Conservation (phyloP, 139 green algal genomes). For the Helicosporidium sp. region DNA sequence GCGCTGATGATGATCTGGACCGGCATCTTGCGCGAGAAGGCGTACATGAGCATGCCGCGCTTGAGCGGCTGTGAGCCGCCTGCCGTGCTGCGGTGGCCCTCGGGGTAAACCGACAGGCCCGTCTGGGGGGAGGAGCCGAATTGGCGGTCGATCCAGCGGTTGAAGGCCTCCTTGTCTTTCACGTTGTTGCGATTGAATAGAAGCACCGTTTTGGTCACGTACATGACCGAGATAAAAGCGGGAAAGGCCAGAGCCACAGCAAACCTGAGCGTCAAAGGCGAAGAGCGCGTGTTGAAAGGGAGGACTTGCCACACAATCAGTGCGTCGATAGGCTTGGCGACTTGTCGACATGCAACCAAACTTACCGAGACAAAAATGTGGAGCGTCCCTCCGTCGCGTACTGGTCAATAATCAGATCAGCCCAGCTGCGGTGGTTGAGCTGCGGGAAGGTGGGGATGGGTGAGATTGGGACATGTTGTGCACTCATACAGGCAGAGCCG, state of each 20-base stretch:
- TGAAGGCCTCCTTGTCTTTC: conserved; percentile 49
- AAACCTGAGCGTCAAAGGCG: too few relatives aligned
- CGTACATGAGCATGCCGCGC: conserved; percentile 74
- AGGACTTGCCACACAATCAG: too few relatives aligned
- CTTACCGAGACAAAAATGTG: conserved; percentile 48
- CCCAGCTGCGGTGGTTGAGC: conserved; percentile 75
- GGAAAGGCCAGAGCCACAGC: conserved; percentile 63
- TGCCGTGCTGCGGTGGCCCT: conserved; percentile 11
- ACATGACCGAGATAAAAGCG: conserved; percentile 51
- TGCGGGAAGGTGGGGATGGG: conserved; percentile 14
- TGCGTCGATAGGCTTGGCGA: too few relatives aligned
- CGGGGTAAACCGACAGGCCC: conserved; percentile 16
- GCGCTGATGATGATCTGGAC: conserved; percentile 38
- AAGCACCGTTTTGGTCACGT: conserved; percentile 36
- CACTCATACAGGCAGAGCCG: too few relatives aligned
- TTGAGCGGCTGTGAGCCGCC: conserved; percentile 54
- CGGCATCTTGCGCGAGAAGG: conserved; percentile 43
- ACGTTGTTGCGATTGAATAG: conserved; percentile 58
- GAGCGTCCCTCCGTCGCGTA: conserved; percentile 54
- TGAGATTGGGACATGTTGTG: too few relatives aligned
- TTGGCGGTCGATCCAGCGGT: conserved; percentile 23
- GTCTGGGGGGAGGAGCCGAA: conserved; percentile 7
- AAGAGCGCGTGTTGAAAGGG: too few relatives aligned
- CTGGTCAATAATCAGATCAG: conserved; percentile 75
- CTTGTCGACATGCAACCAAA: conserved; percentile 4